Evolutionary conservation across 2,329 filamentous ascomycete species (phyloP), one percentile per base, ranked within the genome.

Genomic region (Diaporthe nobilis): DNA sequence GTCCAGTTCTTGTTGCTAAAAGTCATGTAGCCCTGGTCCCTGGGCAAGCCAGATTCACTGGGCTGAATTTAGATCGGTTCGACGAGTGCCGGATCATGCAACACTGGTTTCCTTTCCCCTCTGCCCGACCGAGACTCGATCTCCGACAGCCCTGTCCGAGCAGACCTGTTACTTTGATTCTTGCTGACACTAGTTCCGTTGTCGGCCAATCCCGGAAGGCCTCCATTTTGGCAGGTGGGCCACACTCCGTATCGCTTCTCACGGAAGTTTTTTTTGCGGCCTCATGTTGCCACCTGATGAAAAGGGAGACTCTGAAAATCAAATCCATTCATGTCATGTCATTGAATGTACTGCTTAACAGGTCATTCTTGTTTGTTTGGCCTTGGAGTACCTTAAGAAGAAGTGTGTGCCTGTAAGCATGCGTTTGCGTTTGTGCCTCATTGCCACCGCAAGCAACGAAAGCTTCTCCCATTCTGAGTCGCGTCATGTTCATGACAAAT

Each of bases 61-160:
- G 49, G 47, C 65, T 70, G 65, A 13, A 55, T 70, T 70, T 55
- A 70, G 65, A 42, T 70, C 34, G 65, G 47, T 49, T 42, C n/a
- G 22, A 55, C 63, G 37, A 53, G 7, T 53, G 65, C 65, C 65
- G 65, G 31, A 53, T 70, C 65, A 53, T 70, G 65, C 49, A 55
- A 70, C 31, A 20, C n/a, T 55, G 22, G 3, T 12, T 42, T 9
- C 28, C 5, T 39, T 25, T 53, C 22, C 22, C 47, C 31, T 37
- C 17, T 53, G 22, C 49, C 65, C 65, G 49, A 70, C 47, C 47
- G n/a, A 22, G 65, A 28, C 65, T 70, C 65, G 65, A 42, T 70
- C 65, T 70, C 65, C 65, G 49, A 70, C 65, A 25, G 65, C 65
- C 65, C 47, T 70, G 65, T 42, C 65, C 65, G 34, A 70, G n/a